Evolutionary conservation across 108 stramenopile genomes (phyloP), one percentile per base, ranked within the genome.

Genomic region (Cylindrotheca fusiformis): DNA sequence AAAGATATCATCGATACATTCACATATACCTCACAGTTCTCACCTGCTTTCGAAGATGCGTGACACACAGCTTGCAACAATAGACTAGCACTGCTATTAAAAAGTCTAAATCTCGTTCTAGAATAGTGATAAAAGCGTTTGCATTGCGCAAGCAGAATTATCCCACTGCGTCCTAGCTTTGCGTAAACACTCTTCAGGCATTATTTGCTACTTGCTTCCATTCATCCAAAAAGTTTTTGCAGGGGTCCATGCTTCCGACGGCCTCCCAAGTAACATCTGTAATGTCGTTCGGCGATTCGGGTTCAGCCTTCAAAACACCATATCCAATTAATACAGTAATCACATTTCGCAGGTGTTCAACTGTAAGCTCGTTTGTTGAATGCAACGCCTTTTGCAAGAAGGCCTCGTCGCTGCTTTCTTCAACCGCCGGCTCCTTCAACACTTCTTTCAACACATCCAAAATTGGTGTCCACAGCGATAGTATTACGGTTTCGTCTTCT

Each of bases 261-360:
- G 81, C 65, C 18, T 69, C 67, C 85, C 87, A 85, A 10, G 91
- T 92, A 31, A 69, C 33, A 22, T 65, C 60, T 30, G 74, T 80
- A 24, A 91, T 70, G 30, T 82, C 83, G 24, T 64, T 49, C 8
- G 18, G 22, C 21, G 58, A 21, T 12, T 62, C 28, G 21, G 72
- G 46, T 47, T 65, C 44, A 8, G 52, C 72, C 33, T 74, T 57
- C 41, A 91, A 59, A 51, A 86, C 69, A 41, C 74, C 83, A 29
- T 63, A 65, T 24, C 75, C 69, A 51, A 63, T 64, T n/a, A 93
- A 71, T 19, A 93, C 77, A 67, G 78, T 78, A 12, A 93, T 59
- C 10, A 84, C 85, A 75, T 93, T 90, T 32, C 75, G 82, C n/a
- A 93, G 75, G 54, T 93, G 88, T 48, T 93, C 88, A 49, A 75